Evolutionary conservation across 495 filamentous ascomycete species (phyloP).

Genomic region (Glarea lozoyensis): DNA sequence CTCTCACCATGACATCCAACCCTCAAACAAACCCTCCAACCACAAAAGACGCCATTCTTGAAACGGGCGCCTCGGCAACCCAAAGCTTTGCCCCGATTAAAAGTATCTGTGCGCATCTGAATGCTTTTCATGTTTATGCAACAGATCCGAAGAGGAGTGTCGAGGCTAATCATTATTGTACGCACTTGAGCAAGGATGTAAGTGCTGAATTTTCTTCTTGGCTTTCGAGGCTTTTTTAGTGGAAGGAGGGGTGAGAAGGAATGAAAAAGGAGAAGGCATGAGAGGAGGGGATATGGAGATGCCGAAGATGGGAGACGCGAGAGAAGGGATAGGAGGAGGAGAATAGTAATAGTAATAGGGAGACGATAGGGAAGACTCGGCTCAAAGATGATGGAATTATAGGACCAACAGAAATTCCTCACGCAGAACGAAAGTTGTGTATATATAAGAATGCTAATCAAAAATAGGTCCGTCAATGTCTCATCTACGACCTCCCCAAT

Average conservation of each 20-base stretch:
- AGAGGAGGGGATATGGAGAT: neutral
- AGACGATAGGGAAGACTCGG: too few species aligned
- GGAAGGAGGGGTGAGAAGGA: neutral
- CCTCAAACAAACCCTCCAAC: slow-evolving; percentile 27
- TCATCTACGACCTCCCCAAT: slow-evolving; percentile 67
- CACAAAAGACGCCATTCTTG: slow-evolving; percentile 50
- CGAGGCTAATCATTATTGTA: slow-evolving; percentile 30
- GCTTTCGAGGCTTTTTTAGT: neutral
- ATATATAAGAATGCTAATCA: slow-evolving; percentile 10
- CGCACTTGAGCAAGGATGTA: slow-evolving; percentile 37
- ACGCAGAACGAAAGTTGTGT: too few species aligned
- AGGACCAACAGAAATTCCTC: too few species aligned
- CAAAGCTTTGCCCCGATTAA: slow-evolving; percentile 66
- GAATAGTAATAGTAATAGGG: too few species aligned
- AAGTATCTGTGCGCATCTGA: slow-evolving; percentile 49
- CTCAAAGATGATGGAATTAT: too few species aligned
- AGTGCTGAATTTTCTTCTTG: slow-evolving; percentile 40
- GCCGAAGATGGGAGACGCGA: too few species aligned
- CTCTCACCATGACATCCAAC: neutral
- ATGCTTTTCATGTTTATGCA: slow-evolving; percentile 31
- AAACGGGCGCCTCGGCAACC: slow-evolving; percentile 48
- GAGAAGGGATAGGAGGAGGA: too few species aligned
- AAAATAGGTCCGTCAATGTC: slow-evolving; percentile 39
- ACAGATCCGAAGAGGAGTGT: slow-evolving; percentile 25
- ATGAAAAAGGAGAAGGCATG: neutral